Base-by-base conservation (phyloP, 345 rosid species). In the Brassica incana region DNA sequence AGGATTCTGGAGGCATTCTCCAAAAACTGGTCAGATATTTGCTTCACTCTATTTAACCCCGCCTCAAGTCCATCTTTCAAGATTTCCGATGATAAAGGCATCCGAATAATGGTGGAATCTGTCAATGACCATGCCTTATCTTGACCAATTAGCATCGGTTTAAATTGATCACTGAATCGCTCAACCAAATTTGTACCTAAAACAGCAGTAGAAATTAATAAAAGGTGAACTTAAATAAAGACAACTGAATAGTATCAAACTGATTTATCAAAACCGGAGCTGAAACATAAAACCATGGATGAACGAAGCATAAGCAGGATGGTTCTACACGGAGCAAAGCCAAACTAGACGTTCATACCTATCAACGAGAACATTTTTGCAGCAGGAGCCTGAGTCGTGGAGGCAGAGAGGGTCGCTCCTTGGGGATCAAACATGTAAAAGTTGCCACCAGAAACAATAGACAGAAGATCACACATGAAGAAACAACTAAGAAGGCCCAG, bases 361-460 rank as follows among this genome's bases (percentile, higher is more conserved):
- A 83, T 85, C 87, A 92, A 81, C 79, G 97, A 87, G 79, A 94
- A 94, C 86, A 89, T 85, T 84, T 94, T 94, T 76, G 87, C 98
- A 54, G 91, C 85, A 20, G 97, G 93, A 84, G 82, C 77, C 84
- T 77, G 87, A 83, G 85, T 88, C 78, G 97, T 88, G 67, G 93
- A 83, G 48, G 71, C 71, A 78, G 90, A 83, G 66, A 94, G 93
- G 72, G 89, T 90, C 67, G 87, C 81, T 84, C 97, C 96, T 80
- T 77, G 86, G 58, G 98, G 98, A 85, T 94, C 98, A 81, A 94
- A 94, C 89, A 94, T 86, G 85, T 94, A 94, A 81, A 88, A 88
- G 87, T 86, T 78, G 80, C 95, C 97, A 72, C 90, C 96, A 82
- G 98, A 94, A 69, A 89, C 83, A 80, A 94, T 81, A 40, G 96